Evolutionary conservation across 306 rosid species (phyloP).

Genomic region (Vigna unguiculata): DNA sequence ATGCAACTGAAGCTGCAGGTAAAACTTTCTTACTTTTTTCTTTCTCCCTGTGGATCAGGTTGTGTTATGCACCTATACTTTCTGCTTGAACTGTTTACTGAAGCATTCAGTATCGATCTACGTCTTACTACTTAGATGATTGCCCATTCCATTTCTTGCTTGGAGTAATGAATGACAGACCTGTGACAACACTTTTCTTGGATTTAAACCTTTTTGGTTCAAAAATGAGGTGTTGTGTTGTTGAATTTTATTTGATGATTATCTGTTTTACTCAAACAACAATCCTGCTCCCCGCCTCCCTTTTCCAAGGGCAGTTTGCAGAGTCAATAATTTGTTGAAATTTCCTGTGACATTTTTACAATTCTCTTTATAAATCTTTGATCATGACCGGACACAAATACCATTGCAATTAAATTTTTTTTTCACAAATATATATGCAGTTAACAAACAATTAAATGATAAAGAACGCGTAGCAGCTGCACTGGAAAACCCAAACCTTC

Average conservation of each 20-base stretch:
- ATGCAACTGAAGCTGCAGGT: slow-evolving; percentile 93
- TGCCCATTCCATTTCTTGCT: not conserved
- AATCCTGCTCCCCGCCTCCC: not conserved
- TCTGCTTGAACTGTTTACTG: slow-evolving; percentile 20
- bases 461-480: slow-evolving; percentile 97
- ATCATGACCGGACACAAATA: not conserved
- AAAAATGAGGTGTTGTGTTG: slow-evolving; percentile 17
- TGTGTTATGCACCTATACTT: slow-evolving; percentile 15
- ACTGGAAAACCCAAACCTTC: slow-evolving; percentile 84
- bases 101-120: slow-evolving; percentile 27
- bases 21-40: slow-evolving; percentile 32
- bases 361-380: slow-evolving; percentile 21
- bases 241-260: slow-evolving; percentile 33
- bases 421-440: slow-evolving; percentile 53
- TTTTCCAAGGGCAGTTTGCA: not conserved
- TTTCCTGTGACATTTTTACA: slow-evolving; percentile 8
- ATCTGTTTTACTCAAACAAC: slow-evolving; percentile 3
- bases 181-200: slow-evolving; percentile 19
- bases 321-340: slow-evolving; percentile 4
- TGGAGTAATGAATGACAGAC: slow-evolving; percentile 32
- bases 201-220: slow-evolving; percentile 18
- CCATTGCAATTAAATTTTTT: slow-evolving; percentile 1
- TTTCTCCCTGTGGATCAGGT: not conserved
- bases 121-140: slow-evolving; percentile 8
- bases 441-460: slow-evolving; percentile 93